Base-by-base conservation (phyloP, 2,329 filamentous ascomycete genomes). In the Lecanosticta acicola region DNA sequence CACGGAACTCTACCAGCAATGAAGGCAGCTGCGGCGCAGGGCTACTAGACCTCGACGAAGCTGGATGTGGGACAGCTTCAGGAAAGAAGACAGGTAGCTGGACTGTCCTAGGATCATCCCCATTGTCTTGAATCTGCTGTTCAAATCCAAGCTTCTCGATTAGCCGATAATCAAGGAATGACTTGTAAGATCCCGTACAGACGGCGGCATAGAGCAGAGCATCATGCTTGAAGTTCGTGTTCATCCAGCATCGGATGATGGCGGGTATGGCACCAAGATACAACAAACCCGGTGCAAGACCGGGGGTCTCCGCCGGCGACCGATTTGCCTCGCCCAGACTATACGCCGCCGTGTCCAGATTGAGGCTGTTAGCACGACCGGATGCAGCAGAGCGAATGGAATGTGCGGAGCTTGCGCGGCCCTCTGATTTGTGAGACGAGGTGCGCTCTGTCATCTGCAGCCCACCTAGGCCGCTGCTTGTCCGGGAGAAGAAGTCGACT, bases 241-340 rank as follows among this genome's bases (percentile, higher is more conserved):
- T 91, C 57, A 97, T 75, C 90, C 93, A 97, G 71, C 93, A 98
- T 50, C 93, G 84, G 46, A 97, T 87, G 55, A 98, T 95, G 21
- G 89, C 87, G 4, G 93, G 93, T 4, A 94, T 89, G 4, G 90
- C 85, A 10, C 91, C 89, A 13, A 96, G 74, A 42, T 94, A 78
- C 63, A 89, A 88, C 48, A 96, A 75, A 7, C 88, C 87, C 29
- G 89, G 87, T 14, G 90, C 87, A 34, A 91, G 85, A 34, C 79
- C 81, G 19, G 84, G 83, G 19, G 83, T 80, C 44, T 87, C 82
- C 41, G 85, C 67, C 9, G 87, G 82, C 24, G 85, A 87, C 47
- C 82, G 80, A 45, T 81, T 79, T 32, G 81, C 78, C 40, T 83
- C 75, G 75, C 46, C 77, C 75, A 56, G 79, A 75, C 55, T 79